phyloP scores from a whole-genome alignment of 352 stramenopile species.

The Globisporangium nodosum region DNA sequence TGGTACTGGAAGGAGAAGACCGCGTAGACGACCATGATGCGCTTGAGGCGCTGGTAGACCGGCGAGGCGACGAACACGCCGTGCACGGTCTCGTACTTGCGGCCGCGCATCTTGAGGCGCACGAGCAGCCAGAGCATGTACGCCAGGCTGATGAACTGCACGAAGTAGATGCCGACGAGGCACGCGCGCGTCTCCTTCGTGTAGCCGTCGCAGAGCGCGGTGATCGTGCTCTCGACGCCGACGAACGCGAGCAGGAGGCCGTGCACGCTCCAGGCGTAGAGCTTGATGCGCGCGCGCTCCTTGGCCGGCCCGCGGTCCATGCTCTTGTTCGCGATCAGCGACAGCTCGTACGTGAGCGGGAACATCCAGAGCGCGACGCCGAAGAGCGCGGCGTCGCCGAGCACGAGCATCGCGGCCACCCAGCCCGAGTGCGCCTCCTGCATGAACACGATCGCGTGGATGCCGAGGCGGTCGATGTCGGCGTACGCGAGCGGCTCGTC shows the following conservation, averaged over 20 bases:
- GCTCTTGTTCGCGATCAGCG: conserved; percentile 41
- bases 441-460: conserved; percentile 32
- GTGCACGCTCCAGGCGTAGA: conserved; percentile 30
- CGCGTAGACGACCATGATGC: conserved; percentile 56
- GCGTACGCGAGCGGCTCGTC: conserved; percentile 24
- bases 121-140: conserved; percentile 40
- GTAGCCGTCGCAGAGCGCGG: conserved; percentile 21
- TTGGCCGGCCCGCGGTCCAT: conserved; percentile 52
- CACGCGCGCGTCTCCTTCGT: conserved; percentile 26
- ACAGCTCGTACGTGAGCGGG: conserved; percentile 57
- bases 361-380: conserved; percentile 46
- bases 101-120: conserved; percentile 34
- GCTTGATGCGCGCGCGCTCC: conserved; percentile 33
- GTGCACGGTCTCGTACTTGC: conserved; percentile 49
- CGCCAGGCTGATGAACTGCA: conserved; percentile 38
- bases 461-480: conserved; percentile 44
- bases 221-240: conserved; percentile 18
- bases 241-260: conserved; percentile 23
- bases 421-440: conserved; percentile 15
- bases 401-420: conserved; percentile 28
- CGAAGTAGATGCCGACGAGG: conserved; percentile 33
- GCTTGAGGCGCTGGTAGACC: conserved; percentile 47
- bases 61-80: conserved; percentile 44
- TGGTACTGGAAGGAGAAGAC: conserved; percentile 52
- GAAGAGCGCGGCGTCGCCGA: conserved; percentile 47